Evolutionary conservation across 2,329 filamentous ascomycete species (phyloP), one percentile per base, ranked within the genome.

Genomic region (Curvularia spicifera): DNA sequence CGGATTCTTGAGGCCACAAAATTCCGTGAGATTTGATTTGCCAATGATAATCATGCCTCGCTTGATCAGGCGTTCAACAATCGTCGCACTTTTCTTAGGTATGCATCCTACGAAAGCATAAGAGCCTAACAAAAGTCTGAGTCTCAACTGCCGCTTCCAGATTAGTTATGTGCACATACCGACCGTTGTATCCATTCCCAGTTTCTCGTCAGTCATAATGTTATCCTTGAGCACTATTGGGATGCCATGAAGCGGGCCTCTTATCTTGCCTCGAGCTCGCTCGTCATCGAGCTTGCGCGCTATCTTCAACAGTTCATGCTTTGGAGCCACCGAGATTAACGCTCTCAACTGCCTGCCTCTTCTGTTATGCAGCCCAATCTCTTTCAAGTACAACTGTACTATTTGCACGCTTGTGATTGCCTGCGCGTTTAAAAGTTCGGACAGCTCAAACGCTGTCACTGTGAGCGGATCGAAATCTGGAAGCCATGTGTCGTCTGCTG

Each of bases 161-260:
- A 6, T 29, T 44, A 18, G 3, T 15, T 37, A 35, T 20, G 18
- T 10, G 10, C 43, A 68, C 56, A 56, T 69, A 66, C 79, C 79
- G 20, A 75, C 77, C 22, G 77, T 79, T 4, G 78, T 79, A 33
- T 75, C 72, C 75, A 80, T 75, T 1, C 77, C 77, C 33, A 78
- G 57, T 20, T 67, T 71, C 6, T 65, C 63, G 48, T 75, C 69
- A 4, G 78, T 78, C 64, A 77, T 74, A 37, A 79, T 76, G 46
- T 78, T 76, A 53, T 80, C 79, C 60, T 81, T 80, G 12, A 79
- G 40, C 1, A 80, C 70, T 45, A 80, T 73, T 0, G 79, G 78
- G 48, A 79, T 78, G 5, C 78, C 78, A 63, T 81, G 78, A n/a
- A 80, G 54, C 5, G 73, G 72, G 2, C 78, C 73, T 43, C 78